Evolutionary conservation across 2,329 filamentous ascomycete species (phyloP).

Genomic region (Lachnellula occidentalis): DNA sequence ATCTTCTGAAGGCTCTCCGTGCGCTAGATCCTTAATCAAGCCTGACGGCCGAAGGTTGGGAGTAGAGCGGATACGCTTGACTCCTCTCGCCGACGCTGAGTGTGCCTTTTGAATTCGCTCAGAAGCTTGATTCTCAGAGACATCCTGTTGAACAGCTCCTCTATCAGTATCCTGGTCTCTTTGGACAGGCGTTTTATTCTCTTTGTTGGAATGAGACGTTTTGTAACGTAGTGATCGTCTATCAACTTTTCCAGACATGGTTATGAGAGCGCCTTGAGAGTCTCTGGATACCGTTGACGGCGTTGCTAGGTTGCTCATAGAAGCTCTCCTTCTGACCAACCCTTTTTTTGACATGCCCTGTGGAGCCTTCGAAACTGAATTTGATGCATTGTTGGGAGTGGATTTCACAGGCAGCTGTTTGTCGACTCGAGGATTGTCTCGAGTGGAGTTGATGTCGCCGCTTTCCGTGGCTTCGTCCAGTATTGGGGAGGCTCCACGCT

Average conservation of each 20-base stretch:
- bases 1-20: neutral
- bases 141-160: neutral
- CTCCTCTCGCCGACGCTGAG: neutral
- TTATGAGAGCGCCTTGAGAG: conserved; percentile 5
- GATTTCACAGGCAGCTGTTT: neutral
- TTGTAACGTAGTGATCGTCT: conserved; percentile 6
- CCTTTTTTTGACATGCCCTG: neutral
- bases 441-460: neutral
- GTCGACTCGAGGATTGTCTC: neutral
- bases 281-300: neutral
- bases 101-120: neutral
- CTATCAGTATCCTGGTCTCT: neutral
- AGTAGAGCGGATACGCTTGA: neutral
- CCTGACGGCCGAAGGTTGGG: neutral
- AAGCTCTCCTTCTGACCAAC: neutral
- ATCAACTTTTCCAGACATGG: conserved; percentile 7
- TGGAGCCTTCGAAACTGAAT: neutral
- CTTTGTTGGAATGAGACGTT: neutral
- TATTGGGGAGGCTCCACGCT: neutral
- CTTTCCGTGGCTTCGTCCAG: neutral
- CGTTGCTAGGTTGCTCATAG: neutral
- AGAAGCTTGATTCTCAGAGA: neutral
- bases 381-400: neutral
- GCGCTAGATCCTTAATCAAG: too few species aligned
- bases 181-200: neutral